These are phyloP conservation scores for Rhizopogon vinicolor DNA, from an alignment of 768 basidiomycete genomes.

Conservation along the genomic window DNA sequence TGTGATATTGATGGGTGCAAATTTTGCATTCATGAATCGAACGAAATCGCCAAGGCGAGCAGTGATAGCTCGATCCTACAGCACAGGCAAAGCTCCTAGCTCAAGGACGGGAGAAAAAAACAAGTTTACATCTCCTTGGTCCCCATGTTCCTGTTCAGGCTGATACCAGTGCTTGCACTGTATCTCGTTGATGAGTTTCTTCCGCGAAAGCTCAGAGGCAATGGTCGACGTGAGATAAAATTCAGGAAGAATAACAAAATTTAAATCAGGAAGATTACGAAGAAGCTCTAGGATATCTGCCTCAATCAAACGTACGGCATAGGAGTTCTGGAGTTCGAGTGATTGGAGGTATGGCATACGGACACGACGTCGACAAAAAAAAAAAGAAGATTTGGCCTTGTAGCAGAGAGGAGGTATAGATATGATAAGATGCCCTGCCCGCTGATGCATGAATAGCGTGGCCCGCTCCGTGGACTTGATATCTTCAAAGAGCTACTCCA, in stretches of 20 bases:
- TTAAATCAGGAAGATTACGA: constrained; percentile 36
- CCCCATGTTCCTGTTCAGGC: not conserved
- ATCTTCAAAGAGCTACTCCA: constrained; percentile 38
- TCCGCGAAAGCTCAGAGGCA: constrained; percentile 40
- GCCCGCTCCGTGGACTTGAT: constrained; percentile 26
- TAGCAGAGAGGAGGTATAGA: constrained; percentile 7
- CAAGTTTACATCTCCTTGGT: constrained; percentile 34
- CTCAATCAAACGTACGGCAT: constrained; percentile 39
- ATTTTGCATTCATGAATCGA: constrained; percentile 38
- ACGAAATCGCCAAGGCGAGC: constrained; percentile 39
- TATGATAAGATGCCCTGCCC: constrained; percentile 28
- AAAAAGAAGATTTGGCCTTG: not conserved
- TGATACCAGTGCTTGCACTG: no score
- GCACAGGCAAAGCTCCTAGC: constrained; percentile 8
- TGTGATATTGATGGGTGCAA: constrained; percentile 44
- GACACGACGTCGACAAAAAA: constrained; percentile 33
- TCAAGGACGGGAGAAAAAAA: constrained; percentile 39
- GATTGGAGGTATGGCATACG: constrained; percentile 47
- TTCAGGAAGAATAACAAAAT: constrained; percentile 45
- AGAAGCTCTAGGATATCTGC: constrained; percentile 35
- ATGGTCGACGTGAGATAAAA: constrained; percentile 45
- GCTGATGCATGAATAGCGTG: constrained; percentile 56
- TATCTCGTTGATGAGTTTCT: constrained; percentile 31
- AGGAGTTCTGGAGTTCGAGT: constrained; percentile 41
- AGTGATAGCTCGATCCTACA: constrained; percentile 50